Conservation (phyloP, 192 early-diverging fungal genomes). For the Jimgerdemannia lactiflua region DNA sequence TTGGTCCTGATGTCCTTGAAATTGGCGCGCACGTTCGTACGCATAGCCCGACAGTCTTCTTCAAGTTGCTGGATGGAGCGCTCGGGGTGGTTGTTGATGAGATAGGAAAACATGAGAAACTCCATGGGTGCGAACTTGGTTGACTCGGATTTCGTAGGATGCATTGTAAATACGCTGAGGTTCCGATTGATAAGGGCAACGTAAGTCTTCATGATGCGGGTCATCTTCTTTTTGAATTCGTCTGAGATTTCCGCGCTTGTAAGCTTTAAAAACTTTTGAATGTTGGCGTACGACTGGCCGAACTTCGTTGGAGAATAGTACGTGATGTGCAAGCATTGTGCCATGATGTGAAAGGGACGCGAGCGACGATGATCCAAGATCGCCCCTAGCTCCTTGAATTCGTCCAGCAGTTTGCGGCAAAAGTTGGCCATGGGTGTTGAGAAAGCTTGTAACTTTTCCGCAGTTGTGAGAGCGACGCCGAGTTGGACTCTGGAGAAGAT, state of each 20-base stretch:
- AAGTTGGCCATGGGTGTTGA: constrained; percentile 16
- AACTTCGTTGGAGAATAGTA: neutral
- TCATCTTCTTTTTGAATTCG: neutral
- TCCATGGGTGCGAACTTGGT: neutral
- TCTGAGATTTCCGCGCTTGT: neutral
- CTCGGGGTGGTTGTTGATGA: neutral
- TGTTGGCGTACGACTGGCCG: neutral
- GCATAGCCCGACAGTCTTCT: neutral
- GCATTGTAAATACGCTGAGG: neutral
- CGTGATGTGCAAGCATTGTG: neutral
- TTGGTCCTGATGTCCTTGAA: neutral
- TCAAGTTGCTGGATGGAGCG: neutral
- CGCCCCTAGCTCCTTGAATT: neutral
- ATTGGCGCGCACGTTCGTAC: neutral
- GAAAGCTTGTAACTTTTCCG: constrained; percentile 24
- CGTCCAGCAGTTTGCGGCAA: neutral
- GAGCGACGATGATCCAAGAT: neutral
- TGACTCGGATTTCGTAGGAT: neutral
- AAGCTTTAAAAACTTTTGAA: neutral
- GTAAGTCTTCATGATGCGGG: neutral
- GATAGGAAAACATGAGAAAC: neutral
- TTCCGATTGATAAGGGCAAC: neutral
- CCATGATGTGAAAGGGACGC: neutral
- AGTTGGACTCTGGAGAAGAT: constrained; percentile 29
- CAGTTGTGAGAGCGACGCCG: constrained; percentile 19